Percentiles rank a stretch among this genome's conserved stretches.
These are phyloP conservation scores for Hypoxylon sp. DNA, from an alignment of 2,329 filamentous ascomycete genomes.

Conservation along the genomic window DNA sequence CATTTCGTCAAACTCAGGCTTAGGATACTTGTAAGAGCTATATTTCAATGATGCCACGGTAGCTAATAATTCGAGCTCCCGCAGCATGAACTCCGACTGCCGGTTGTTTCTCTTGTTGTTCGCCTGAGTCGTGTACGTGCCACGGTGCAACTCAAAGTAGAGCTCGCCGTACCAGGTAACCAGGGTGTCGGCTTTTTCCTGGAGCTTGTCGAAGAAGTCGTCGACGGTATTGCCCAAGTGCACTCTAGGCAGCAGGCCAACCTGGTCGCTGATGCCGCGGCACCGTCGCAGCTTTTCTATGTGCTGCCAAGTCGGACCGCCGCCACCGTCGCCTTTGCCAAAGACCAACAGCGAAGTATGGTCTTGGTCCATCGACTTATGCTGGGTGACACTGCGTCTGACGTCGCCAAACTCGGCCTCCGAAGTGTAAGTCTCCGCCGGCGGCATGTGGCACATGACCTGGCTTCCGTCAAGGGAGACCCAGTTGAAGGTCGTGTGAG, in stretches of 20 bases:
- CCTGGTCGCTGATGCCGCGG: conserved; percentile 88
- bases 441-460: conserved; percentile 97
- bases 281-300: conserved; percentile 93
- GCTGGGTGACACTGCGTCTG: conserved; percentile 84
- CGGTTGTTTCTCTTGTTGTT: conserved; percentile 98
- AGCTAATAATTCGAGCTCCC: conserved; percentile 86
- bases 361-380: conserved; percentile 96
- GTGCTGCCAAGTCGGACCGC: conserved; percentile 92
- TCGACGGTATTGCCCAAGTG: conserved; percentile 91
- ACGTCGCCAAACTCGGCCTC: conserved; percentile 95
- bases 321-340: conserved; percentile 95
- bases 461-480: conserved; percentile 94
- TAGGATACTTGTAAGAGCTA: conserved; percentile 84
- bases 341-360: conserved; percentile 90
- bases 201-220: conserved; percentile 87
- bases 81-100: conserved; percentile 81
- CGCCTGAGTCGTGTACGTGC: conserved; percentile 95
- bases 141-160: conserved; percentile 96
- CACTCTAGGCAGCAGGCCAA: conserved; percentile 83
- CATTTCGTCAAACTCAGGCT: conserved; percentile 91
- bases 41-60: conserved; percentile 82
- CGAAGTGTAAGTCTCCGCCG: conserved; percentile 93
- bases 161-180: conserved; percentile 98
- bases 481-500: conserved; percentile 99
- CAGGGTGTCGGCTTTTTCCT: conserved; percentile 79